Percentiles rank a stretch among this genome's conserved stretches.
Conservation (phyloP, 2,329 filamentous ascomycete species). For the Helicocarpus griseus region DNA sequence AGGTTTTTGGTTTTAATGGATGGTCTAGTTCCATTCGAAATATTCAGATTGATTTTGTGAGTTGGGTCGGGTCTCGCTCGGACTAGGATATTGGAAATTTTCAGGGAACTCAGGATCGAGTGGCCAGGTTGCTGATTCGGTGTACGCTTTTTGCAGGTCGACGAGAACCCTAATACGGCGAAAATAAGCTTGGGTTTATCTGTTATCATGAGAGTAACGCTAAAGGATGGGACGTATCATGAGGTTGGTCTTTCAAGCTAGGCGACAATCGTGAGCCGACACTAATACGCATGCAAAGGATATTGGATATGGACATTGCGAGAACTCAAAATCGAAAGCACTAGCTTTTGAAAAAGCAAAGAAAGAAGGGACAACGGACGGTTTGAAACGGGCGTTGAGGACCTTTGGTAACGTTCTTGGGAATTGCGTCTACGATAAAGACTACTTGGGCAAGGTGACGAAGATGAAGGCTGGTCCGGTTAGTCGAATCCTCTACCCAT, state of each 20-base stretch:
- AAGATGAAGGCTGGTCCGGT: conserved; percentile 71
- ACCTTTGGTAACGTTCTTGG: conserved; percentile 94
- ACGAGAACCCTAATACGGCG: conserved; percentile 67
- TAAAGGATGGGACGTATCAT: conserved; percentile 91
- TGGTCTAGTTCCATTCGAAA: conserved; percentile 96
- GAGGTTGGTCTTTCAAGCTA: conserved; percentile 45
- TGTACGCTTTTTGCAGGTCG: conserved; percentile 42
- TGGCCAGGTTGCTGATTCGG: not conserved
- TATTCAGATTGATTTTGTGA: conserved; percentile 82
- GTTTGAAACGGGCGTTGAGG: conserved; percentile 74
- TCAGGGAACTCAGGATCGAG: not conserved
- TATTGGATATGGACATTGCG: conserved; percentile 90
- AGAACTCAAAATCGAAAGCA: conserved; percentile 92
- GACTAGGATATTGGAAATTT: not conserved
- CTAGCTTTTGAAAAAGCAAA: conserved; percentile 97
- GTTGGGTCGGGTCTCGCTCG: conserved; percentile 15
- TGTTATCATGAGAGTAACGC: conserved; percentile 79
- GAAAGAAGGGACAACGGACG: conserved; percentile 95
- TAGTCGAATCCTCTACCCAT: conserved; percentile 13
- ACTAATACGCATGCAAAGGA: conserved; percentile 44
- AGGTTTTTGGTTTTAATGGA: conserved; percentile 93
- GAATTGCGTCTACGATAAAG: conserved; percentile 98
- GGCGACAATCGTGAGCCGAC: not conserved
- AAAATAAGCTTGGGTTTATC: conserved; percentile 79
- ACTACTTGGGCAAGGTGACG: conserved; percentile 80